Percentiles rank a stretch among this genome's conserved stretches.
Conservation (phyloP, 208 protist species). For the Crithidia fasciculata region DNA sequence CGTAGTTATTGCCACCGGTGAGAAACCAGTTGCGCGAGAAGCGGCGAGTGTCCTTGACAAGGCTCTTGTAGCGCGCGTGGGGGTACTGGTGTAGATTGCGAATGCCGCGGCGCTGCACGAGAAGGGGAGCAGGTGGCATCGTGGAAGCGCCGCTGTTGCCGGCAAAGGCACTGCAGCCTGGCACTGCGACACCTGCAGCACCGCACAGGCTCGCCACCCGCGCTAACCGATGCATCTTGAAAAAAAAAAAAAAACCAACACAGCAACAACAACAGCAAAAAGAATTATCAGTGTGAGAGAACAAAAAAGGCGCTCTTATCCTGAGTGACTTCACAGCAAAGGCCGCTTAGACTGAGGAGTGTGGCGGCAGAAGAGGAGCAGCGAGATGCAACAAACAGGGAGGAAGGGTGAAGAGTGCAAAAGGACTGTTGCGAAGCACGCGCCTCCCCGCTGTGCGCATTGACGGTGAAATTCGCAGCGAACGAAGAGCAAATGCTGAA, state of each 20-base stretch:
- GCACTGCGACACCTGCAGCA: background rate
- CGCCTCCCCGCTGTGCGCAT: too few relatives aligned
- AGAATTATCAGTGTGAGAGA: background rate
- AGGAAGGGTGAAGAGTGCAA: too few relatives aligned
- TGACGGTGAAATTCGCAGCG: too few relatives aligned
- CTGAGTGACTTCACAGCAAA: too few relatives aligned
- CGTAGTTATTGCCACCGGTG: slow-evolving; percentile 85
- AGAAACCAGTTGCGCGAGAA: slow-evolving; percentile 89
- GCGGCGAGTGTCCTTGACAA: slow-evolving; percentile 78
- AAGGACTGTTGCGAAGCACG: too few relatives aligned
- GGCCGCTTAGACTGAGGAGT: too few relatives aligned
- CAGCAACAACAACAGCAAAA: background rate
- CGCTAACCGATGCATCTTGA: slow-evolving; percentile 13
- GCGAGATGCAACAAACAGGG: too few relatives aligned
- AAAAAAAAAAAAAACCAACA: too few relatives aligned
- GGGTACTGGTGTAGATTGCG: slow-evolving; percentile 91
- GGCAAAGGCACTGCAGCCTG: background rate
- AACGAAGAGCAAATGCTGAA: too few relatives aligned
- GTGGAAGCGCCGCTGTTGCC: background rate
- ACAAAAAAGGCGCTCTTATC: background rate
- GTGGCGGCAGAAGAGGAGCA: too few relatives aligned
- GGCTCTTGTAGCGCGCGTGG: slow-evolving; percentile 86
- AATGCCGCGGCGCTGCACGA: slow-evolving; percentile 57
- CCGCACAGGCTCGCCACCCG: background rate
- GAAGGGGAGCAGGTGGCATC: slow-evolving; percentile 16